Base-by-base conservation (phyloP, 192 early-diverging fungal genomes). In the Physocladia obscura region DNA sequence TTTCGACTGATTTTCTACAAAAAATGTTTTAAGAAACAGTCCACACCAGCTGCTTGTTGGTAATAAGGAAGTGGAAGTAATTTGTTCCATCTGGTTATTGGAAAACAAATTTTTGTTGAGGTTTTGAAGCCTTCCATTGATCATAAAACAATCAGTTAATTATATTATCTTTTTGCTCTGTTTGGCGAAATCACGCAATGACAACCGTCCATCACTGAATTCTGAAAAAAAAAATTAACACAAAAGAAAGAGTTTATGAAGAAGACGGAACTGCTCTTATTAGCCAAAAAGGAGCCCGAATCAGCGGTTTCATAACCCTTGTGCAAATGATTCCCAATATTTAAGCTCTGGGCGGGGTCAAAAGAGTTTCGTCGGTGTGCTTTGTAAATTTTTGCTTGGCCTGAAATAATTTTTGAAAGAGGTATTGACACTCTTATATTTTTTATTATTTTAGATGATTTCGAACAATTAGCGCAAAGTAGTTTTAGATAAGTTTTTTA, bases 341-440 rank as follows among this genome's bases (percentile, higher is more conserved):
- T 24, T 34, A 68, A 40, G 1, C 44, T 50, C 17, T 71, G 50
- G 1, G 69, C 17, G 11, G 69, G 37, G 49, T 71, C 69, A 49
- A 71, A 71, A 11, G 69, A 71, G 30, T 54, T 62, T 3, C 69
- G 37, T 44, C 69, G 57, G 49, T 71, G 69, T 26, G 69, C 38
- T 32, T 71, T 71, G 44, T 71, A 63, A 30, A 15, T 48, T 61
- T 63, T 61, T 17, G 36, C 6, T 29, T 71, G 59, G n/a, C n/a
- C n/a, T 2, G 49, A 24, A 19, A 5, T 11, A 13, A 71, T 21
- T 61, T 62, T 62, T 27, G 59, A 61, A 22, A 62, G 49, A 2
- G 69, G 61, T 24, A 71, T 71, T 22, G 69, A 62, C 11, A 71
- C 69, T 62, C 69, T 71, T 32, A 4, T 13, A 58, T 0, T 35